phyloP scores from a whole-genome alignment of 192 early-diverging fungal species.

The Funneliformis geosporum region DNA sequence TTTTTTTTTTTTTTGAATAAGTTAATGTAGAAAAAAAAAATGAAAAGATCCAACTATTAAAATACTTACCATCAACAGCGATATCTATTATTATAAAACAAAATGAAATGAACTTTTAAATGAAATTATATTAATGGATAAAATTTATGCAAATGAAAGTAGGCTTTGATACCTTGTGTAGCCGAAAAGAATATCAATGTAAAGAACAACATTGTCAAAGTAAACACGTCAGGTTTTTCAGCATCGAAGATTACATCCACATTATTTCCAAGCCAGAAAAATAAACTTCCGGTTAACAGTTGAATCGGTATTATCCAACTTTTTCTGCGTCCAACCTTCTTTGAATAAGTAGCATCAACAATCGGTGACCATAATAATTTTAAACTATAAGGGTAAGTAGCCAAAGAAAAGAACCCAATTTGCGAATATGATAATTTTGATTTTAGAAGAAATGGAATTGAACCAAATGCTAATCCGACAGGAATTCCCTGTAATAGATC shows the following conservation, averaged over 20 bases:
- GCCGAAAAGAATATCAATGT: conserved; percentile 90
- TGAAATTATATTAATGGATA: too few relatives aligned
- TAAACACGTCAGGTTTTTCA: conserved; percentile 60
- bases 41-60: too few relatives aligned
- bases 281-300: conserved; percentile 73
- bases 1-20: too few relatives aligned
- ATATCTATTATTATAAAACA: conserved; percentile 46
- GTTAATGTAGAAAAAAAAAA: too few relatives aligned
- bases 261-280: conserved; percentile 75
- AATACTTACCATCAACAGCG: conserved; percentile 67
- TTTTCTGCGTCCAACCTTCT: conserved; percentile 86
- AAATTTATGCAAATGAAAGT: conserved; percentile 22
- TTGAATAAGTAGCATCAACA: conserved; percentile 87
- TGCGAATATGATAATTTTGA: conserved; percentile 88
- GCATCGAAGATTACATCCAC: conserved; percentile 69
- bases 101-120: not conserved
- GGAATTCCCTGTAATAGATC: conserved; percentile 95
- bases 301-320: conserved; percentile 99
- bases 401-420: conserved; percentile 91
- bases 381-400: conserved; percentile 95
- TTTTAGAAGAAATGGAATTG: conserved; percentile 94
- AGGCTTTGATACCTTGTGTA: conserved; percentile 83
- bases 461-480: conserved; percentile 86
- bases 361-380: conserved; percentile 99
- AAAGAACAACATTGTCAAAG: conserved; percentile 78